Evolutionary conservation across 2,329 filamentous ascomycete species (phyloP), one percentile per base, ranked within the genome.

Genomic region (Pezicula neosporulosa): DNA sequence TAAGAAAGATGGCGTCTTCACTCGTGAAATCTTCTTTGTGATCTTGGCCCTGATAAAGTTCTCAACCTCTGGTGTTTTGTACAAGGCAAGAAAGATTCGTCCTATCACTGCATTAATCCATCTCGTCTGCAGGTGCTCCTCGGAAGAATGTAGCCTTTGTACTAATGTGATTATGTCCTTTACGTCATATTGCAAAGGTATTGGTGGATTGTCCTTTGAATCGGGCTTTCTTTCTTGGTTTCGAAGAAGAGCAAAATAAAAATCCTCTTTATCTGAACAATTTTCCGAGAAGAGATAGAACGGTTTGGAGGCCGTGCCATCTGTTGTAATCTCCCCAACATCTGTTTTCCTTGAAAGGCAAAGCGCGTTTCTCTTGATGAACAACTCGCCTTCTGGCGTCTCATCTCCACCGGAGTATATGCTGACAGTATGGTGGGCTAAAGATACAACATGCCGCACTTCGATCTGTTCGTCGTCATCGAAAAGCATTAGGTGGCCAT

Each of bases 251-350:
- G 93, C 89, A 70, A 96, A 93, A 68, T 99, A 99, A 70, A 99
- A 97, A 67, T 99, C 94, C 69, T 99, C 94, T 69, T 99, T 99
- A 44, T 94, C 90, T 0, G 92, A 96, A 67, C 90, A 90, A 63
- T 95, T 96, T 59, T 97, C 91, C 0, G 90, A 95, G 69, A 97
- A 99, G 4, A 99, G 76, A 65, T 86, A 97, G 71, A 97, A 97
- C 0, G 94, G 91, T 60, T 89, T 92, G 6, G 89, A 85, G 3
- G 80, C 65, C 33, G 75, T 76, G 36, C 68, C 73, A 56, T 85
- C 82, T 3, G 81, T 77, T 3, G 77, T 72, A 27, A 77, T 61
- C 33, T 86, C 82, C 24, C 73, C 72, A 24, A 74, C 74, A 30
- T 79, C 76, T 33, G 71, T 67, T 62, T 81, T 86, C 60, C 90